A percentile compares a stretch with the other conserved stretches of the same genome.
phyloP scores from a whole-genome alignment of 2,329 filamentous ascomycete genomes.

The Fusarium brevicatenulatum region DNA sequence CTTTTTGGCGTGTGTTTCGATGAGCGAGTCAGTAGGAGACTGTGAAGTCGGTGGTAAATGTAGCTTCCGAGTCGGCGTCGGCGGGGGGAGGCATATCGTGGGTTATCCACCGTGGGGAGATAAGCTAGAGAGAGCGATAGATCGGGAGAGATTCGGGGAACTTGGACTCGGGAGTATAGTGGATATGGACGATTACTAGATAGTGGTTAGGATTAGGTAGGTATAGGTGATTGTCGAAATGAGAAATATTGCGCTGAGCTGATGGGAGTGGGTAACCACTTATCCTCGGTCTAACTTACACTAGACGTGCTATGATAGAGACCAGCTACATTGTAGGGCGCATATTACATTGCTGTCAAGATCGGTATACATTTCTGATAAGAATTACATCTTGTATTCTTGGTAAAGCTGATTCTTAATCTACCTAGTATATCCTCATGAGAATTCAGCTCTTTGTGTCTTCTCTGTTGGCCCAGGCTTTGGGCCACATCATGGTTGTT shows the following conservation, averaged over 20 bases:
- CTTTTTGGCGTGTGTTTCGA: neutral
- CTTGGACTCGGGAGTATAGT: neutral
- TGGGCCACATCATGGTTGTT: neutral
- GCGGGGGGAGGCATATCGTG: conserved; percentile 5
- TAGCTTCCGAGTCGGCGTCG: conserved; percentile 22
- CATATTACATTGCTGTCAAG: neutral
- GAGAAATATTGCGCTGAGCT: neutral
- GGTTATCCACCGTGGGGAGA: conserved; percentile 13
- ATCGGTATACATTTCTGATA: neutral
- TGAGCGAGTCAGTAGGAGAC: conserved; percentile 22
- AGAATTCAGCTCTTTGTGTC: neutral
- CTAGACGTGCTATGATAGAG: neutral
- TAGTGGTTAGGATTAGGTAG: neutral
- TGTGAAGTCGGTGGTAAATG: conserved; percentile 27
- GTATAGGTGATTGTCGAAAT: neutral
- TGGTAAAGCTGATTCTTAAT: rapidly evolving
- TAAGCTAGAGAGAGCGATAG: neutral
- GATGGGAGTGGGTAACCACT: neutral
- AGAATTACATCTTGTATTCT: rapidly evolving
- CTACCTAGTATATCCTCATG: neutral
- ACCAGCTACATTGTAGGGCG: neutral
- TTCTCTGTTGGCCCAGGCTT: neutral
- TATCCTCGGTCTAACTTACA: neutral
- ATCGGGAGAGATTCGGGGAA: neutral
- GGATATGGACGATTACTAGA: neutral